Evolutionary conservation across 257 asterid species (phyloP).

Genomic region (Orobanche coerulescens): DNA sequence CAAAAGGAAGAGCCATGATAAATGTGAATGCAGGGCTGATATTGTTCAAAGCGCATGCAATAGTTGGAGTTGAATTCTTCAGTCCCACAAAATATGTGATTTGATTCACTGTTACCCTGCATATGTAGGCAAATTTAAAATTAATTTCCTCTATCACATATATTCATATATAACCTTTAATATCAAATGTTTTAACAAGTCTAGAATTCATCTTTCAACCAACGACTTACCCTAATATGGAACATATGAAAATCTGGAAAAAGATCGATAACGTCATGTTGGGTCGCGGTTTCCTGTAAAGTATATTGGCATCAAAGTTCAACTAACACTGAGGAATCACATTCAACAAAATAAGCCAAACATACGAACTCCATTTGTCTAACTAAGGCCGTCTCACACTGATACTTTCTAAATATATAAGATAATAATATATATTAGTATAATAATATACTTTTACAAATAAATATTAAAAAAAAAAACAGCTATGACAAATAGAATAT

Average conservation of each 20-base stretch:
- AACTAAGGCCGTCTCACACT: too few relatives aligned
- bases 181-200: too few relatives aligned
- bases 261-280: slow-evolving; percentile 45
- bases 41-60: slow-evolving; percentile 77
- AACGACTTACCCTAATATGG: slow-evolving; percentile 62
- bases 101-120: slow-evolving; percentile 79
- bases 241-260: slow-evolving; percentile 65
- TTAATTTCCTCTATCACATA: too few relatives aligned
- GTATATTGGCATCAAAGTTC: neutral
- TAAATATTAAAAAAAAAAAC: too few relatives aligned
- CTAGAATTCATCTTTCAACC: neutral
- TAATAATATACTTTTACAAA: too few relatives aligned
- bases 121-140: neutral
- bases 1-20: slow-evolving; percentile 59
- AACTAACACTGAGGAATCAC: neutral
- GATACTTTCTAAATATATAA: too few relatives aligned
- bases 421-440: too few relatives aligned
- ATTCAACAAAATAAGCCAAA: neutral
- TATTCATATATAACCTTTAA: too few relatives aligned
- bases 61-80: slow-evolving; percentile 79
- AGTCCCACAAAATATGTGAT: slow-evolving; percentile 78
- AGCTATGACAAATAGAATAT: too few relatives aligned
- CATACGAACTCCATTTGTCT: too few relatives aligned
- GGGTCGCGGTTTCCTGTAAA: slow-evolving; percentile 67
- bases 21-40: slow-evolving; percentile 74